Base-by-base conservation (phyloP, 768 basidiomycete species). In the Rhodosporidiobolus sp. region DNA sequence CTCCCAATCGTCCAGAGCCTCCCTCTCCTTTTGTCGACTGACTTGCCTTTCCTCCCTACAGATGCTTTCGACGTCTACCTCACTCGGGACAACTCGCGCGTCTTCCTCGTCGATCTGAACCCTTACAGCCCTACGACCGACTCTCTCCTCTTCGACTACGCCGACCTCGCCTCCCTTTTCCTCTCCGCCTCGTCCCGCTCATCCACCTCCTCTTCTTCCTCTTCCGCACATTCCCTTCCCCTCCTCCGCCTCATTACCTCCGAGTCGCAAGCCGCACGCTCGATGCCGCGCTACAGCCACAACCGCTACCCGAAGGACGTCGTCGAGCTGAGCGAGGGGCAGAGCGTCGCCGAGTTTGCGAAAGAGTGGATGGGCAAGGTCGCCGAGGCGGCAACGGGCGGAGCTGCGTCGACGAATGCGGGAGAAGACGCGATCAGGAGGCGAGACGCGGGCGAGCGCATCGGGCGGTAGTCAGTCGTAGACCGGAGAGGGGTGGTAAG, bases 281-380 rank as follows among this genome's bases (percentile, higher is more conserved):
- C 88, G 72, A 86, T 88, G 3, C 94, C 94, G 4, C 82, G 85
- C 1, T 83, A 90, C 79, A 89, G 89, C 75, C 90, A 91, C 80
- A 95, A 93, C 77, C 94, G 93, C 89, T 84, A 94, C 45, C 95
- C 94, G 16, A 85, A 92, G 59, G 94, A 98, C 78, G 91, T 90
- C 7, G 82, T 95, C n/a, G 85, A 84, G 61, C 80, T 96, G 78
- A 89, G 92, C 76, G 85, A 85, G 61, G 94, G 94, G 7, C 84
- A 85, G 60, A 85, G 85, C 73, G 85, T 92, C 32, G 83, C 85
- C 34, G 89, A 89, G 63, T 96, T 96, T 80, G 86, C 88, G 6
- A 84, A 87, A 26, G 79, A 79, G 24, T 83, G 82, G 82, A 76
- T 78, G 56, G 80, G 80, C 30, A 79, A 79, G 54, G 66, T 83